phyloP scores from a whole-genome alignment of 169 alveolate genomes.

The Plasmodium inui region DNA sequence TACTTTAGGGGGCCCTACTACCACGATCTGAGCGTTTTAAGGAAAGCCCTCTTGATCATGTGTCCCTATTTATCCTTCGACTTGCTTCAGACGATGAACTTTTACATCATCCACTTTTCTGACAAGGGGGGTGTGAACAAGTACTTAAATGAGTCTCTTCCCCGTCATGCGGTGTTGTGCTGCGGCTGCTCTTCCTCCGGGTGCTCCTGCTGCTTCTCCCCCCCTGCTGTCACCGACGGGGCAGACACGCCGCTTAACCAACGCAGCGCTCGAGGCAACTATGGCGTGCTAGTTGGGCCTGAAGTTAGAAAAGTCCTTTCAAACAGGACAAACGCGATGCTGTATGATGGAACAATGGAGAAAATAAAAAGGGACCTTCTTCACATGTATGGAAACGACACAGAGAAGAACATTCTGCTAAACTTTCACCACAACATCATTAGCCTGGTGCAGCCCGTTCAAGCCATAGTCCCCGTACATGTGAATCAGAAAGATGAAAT shows the following conservation, averaged over 20 bases:
- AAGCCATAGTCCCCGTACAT: constrained; percentile 37
- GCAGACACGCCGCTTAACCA: not conserved
- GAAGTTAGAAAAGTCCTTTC: not conserved
- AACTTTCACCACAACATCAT: constrained; percentile 4
- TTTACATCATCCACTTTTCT: constrained; percentile 8
- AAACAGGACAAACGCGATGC: not conserved
- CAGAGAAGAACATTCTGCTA: not conserved
- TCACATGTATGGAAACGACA: constrained; percentile 11
- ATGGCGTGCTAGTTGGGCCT: not conserved
- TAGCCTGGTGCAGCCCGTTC: not conserved
- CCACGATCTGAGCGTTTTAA: constrained; percentile 4
- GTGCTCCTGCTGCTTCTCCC: too few species aligned
- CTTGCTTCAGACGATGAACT: not conserved
- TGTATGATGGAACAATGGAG: not conserved
- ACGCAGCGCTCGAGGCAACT: not conserved
- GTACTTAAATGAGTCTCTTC: not conserved
- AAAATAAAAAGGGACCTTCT: constrained; percentile 6
- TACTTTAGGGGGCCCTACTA: constrained; percentile 22
- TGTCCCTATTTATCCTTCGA: constrained; percentile 32
- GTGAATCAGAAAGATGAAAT: constrained; percentile 23
- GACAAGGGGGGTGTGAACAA: not conserved
- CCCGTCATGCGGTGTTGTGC: not conserved
- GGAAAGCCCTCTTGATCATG: constrained; percentile 21
- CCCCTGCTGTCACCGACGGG: not conserved
- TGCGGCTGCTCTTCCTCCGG: too few species aligned